Evolutionary conservation across 169 alveolate species (phyloP), one percentile per base, ranked within the genome.

Genomic region (Hammondia hammondi): DNA sequence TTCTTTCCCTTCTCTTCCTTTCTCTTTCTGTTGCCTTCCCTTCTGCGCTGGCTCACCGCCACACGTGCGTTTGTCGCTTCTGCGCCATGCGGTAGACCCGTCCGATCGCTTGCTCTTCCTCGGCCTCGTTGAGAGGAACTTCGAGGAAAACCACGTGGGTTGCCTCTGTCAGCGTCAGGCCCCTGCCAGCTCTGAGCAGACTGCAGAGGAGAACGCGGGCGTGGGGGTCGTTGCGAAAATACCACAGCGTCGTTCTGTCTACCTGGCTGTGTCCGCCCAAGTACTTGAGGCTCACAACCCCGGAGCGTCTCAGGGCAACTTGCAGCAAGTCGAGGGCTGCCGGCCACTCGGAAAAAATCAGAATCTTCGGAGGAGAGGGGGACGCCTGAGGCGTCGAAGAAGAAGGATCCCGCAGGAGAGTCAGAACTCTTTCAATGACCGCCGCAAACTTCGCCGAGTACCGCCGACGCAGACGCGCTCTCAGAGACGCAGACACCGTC

Each of bases 71-170:
- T 24, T 92, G 96, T 35, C 91, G 93, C 4, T 77, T 94, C 92
- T 96, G 97, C 9, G 96, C 97, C 96, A 96, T 95, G 24, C 97
- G 45, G 46, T 93, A 92, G 70, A 96, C 93, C n/a, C 97, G 91
- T 7, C 96, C 97, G 48, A 96, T 81, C 43, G 97, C 97, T 71
- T 96, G 97, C 37, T 91, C 90, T 81, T 96, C 97, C 39, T 94
- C 97, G 7, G 97, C 96, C 37, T 81, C 70, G 85, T 92, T 90
- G 4, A 96, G 70, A 12, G 95, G 93, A 45, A 94, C 96, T 24
- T 94, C 96, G 52, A 96, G 91, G 82, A 96, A 95, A 24, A 96
- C 39, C 27, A 96, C 94, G 93, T 96, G 97, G 67, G 92, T 91
- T 27, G 97, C 97, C n/a, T 73, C 94, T 0, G 97, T 95, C 46